Percentiles rank a stretch among this genome's conserved stretches.
Conservation (phyloP, 2,329 filamentous ascomycete genomes). For the Pseudogymnoascus sp. region DNA sequence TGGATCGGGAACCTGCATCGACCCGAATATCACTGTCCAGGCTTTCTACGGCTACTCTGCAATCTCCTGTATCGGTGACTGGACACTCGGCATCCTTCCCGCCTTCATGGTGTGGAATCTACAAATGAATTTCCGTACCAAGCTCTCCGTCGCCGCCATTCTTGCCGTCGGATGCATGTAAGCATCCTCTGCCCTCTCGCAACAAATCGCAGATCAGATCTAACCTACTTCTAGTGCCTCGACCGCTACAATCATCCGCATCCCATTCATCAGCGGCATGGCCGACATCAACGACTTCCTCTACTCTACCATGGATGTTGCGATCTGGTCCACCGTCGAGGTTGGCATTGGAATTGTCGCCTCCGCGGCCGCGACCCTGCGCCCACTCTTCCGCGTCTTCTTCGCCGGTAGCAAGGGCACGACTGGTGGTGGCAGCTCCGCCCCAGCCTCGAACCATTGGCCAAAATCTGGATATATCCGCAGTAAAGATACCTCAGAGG, state of each 20-base stretch:
- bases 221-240: constrained; percentile 28
- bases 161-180: constrained; percentile 44
- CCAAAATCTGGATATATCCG: constrained; percentile 4
- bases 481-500: background rate
- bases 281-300: constrained; percentile 31
- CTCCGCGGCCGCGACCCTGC: constrained; percentile 39
- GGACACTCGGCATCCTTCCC: constrained; percentile 41
- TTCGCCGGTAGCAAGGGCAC: constrained; percentile 11
- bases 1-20: constrained; percentile 33
- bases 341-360: constrained; percentile 41
- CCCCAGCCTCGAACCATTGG: background rate
- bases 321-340: constrained; percentile 43
- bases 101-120: constrained; percentile 43
- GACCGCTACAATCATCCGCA: constrained; percentile 35
- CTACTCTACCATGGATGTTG: constrained; percentile 33
- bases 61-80: constrained; percentile 39
- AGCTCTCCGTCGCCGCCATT: constrained; percentile 38
- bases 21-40: constrained; percentile 33
- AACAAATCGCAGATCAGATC: background rate
- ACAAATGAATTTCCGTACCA: constrained; percentile 40
- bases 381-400: constrained; percentile 33
- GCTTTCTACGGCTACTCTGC: constrained; percentile 40
- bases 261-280: constrained; percentile 35
- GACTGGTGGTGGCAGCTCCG: background rate
- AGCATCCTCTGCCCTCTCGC: constrained; percentile 15